Percentiles rank a stretch among this genome's conserved stretches.
These are phyloP conservation scores for Schizochytrium sp. DNA, from an alignment of 108 stramenopile genomes.

Conservation along the genomic window DNA sequence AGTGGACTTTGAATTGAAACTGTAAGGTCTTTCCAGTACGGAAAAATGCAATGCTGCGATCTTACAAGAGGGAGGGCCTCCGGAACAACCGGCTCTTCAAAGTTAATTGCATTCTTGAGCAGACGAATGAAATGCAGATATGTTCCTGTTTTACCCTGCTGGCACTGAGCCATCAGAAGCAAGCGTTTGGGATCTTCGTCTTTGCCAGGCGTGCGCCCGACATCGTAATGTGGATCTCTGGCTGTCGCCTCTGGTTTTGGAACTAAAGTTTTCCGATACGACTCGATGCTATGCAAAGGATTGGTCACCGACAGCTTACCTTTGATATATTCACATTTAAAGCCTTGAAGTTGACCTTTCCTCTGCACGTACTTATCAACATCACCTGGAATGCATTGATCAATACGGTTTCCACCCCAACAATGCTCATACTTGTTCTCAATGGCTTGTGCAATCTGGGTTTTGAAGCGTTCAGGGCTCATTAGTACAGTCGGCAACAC, in stretches of 20 bases:
- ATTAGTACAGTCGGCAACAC: conserved; percentile 20
- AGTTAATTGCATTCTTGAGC: neutral
- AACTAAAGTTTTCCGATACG: neutral
- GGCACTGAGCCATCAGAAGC: neutral
- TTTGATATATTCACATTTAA: neutral
- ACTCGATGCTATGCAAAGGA: neutral
- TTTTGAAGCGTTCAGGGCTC: neutral
- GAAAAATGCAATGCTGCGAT: neutral
- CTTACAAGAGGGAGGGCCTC: neutral
- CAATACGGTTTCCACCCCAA: neutral
- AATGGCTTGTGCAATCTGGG: neutral
- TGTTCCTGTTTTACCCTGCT: conserved; percentile 8
- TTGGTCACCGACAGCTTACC: neutral
- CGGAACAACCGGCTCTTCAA: neutral
- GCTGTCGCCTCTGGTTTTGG: neutral
- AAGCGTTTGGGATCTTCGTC: neutral
- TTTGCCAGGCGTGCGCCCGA: neutral
- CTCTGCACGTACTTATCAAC: neutral
- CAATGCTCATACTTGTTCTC: neutral
- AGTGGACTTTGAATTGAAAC: neutral
- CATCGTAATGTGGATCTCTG: neutral
- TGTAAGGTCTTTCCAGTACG: neutral
- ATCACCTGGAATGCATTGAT: conserved; percentile 25
- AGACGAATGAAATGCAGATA: neutral
- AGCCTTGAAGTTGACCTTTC: neutral